phyloP scores from a whole-genome alignment of 1,139 yeast genomes.

The Nadsonia starkeyi-henricii region DNA sequence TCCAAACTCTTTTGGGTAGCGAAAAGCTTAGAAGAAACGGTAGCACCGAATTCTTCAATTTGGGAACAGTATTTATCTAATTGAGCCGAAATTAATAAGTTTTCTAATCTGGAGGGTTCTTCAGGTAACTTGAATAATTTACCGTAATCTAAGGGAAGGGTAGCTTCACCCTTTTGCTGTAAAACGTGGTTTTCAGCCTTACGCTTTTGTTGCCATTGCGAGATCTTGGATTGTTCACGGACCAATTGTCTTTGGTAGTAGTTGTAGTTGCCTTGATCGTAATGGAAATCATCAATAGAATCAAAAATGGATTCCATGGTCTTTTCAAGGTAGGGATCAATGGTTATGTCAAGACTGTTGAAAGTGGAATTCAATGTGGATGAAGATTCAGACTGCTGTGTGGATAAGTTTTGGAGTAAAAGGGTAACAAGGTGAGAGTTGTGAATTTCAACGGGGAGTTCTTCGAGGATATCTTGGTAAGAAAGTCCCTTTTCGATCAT shows the following conservation, averaged over 20 bases:
- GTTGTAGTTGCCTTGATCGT: conserved; percentile 72
- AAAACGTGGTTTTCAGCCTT: conserved; percentile 54
- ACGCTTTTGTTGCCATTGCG: conserved; percentile 64
- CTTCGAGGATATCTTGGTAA: conserved; percentile 59
- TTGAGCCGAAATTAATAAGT: conserved; percentile 54
- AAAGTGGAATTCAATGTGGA: conserved; percentile 14
- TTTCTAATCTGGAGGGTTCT: conserved; percentile 67
- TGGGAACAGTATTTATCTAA: conserved; percentile 58
- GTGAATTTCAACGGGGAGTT: conserved; percentile 50
- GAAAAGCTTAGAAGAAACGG: conserved; percentile 46
- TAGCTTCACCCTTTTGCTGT: conserved; percentile 40
- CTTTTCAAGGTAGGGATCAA: conserved; percentile 29
- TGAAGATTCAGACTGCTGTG: conserved; percentile 10
- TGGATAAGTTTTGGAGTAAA: conserved; percentile 22
- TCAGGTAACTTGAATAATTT: conserved; percentile 53
- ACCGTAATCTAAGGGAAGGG: conserved; percentile 48
- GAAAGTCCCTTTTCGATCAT: conserved; percentile 48
- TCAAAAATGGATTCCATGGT: conserved; percentile 58
- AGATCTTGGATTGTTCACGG: conserved; percentile 56
- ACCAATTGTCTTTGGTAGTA: conserved; percentile 62
- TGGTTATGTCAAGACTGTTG: conserved; percentile 28
- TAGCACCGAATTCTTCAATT: conserved; percentile 46
- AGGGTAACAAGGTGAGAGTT: conserved; percentile 41
- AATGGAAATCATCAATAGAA: conserved; percentile 64
- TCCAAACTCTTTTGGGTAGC: conserved; percentile 18